Evolutionary conservation across 306 rosid genomes (phyloP).

Genomic region (Canavalia ensiformis): DNA sequence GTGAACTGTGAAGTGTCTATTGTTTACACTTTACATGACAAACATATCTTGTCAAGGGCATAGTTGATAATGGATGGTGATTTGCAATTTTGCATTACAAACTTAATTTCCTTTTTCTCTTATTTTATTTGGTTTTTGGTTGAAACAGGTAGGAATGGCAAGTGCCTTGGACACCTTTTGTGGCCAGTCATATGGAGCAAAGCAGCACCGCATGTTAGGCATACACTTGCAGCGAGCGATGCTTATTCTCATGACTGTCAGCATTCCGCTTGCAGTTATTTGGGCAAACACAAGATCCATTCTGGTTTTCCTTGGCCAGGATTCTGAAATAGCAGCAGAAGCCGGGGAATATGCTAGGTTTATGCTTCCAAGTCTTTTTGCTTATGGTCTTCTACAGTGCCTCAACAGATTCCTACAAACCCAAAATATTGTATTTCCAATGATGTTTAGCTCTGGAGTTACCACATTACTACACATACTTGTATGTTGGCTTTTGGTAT

Average conservation of each 20-base stretch:
- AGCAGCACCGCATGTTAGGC: slow-evolving; percentile 72
- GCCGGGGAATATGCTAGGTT: slow-evolving; percentile 68
- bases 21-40: not conserved
- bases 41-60: not conserved
- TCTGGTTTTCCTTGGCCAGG: slow-evolving; percentile 70
- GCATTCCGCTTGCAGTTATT: slow-evolving; percentile 64
- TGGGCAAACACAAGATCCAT: slow-evolving; percentile 66
- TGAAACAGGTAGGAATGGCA: slow-evolving; percentile 71
- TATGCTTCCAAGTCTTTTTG: slow-evolving; percentile 66
- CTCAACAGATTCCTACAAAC: slow-evolving; percentile 71
- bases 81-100: not conserved
- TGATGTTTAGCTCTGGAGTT: slow-evolving; percentile 64
- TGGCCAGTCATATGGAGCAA: slow-evolving; percentile 83
- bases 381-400: slow-evolving; percentile 73
- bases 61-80: not conserved
- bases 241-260: slow-evolving; percentile 62
- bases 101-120: too few relatives aligned
- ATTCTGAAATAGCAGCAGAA: slow-evolving; percentile 59
- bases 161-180: slow-evolving; percentile 80
- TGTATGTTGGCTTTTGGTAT: slow-evolving; percentile 68
- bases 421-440: slow-evolving; percentile 74
- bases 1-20: not conserved
- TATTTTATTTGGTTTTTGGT: not conserved
- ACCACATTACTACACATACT: slow-evolving; percentile 61
- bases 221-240: slow-evolving; percentile 78